phyloP scores from a whole-genome alignment of 306 rosid genomes.

The Begonia fuchsioides region DNA sequence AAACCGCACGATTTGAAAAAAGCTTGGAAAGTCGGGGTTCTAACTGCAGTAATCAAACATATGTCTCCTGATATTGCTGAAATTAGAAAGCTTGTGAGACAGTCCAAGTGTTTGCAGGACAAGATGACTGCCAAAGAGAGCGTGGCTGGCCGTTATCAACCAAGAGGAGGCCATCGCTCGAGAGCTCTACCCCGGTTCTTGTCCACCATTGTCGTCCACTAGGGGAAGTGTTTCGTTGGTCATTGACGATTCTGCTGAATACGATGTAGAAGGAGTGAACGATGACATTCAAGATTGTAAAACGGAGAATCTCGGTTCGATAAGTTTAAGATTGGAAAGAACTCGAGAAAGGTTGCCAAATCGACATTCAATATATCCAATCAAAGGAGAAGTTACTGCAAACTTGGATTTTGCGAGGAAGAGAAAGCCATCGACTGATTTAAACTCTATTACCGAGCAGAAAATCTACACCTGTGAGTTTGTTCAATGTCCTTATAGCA shows the following conservation, averaged over 20 bases:
- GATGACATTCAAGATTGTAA: constrained; percentile 54
- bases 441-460: constrained; percentile 31
- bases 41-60: constrained; percentile 73
- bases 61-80: constrained; percentile 81
- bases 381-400: constrained; percentile 36
- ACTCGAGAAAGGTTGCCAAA: constrained; percentile 27
- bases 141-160: constrained; percentile 76
- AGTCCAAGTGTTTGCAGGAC: constrained; percentile 79
- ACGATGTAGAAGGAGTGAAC: constrained; percentile 54
- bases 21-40: constrained; percentile 84
- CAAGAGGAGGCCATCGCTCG: constrained; percentile 70
- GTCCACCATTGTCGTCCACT: constrained; percentile 33
- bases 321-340: constrained; percentile 37
- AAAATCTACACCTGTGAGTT: constrained; percentile 42
- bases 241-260: constrained; percentile 49
- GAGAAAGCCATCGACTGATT: constrained; percentile 40
- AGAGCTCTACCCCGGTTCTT: constrained; percentile 45
- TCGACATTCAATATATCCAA: constrained; percentile 34
- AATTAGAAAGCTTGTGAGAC: constrained; percentile 81
- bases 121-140: constrained; percentile 93
- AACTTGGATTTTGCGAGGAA: constrained; percentile 46
- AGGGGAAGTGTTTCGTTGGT: constrained; percentile 42
- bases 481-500: constrained; percentile 45
- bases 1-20: constrained; percentile 84
- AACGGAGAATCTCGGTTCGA: constrained; percentile 27